Percentiles rank a stretch among this genome's conserved stretches.
Evolutionary conservation across 352 stramenopile genomes (phyloP).

Genomic region (Phytophthora uliginosa): DNA sequence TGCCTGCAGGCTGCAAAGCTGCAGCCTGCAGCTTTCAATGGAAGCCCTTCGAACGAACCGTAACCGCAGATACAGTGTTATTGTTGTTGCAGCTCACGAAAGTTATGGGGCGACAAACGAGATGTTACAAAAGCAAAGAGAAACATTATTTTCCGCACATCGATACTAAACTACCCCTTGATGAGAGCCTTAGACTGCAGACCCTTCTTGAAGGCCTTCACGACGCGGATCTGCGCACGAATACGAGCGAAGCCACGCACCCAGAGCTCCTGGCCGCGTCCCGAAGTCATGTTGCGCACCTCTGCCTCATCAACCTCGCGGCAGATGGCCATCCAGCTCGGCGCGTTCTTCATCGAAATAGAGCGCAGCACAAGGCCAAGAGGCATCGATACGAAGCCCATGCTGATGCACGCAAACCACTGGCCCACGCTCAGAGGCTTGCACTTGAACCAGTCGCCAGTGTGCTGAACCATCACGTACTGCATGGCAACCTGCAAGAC

Average conservation of each 20-base stretch:
- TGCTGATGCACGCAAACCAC: slow-evolving; percentile 69
- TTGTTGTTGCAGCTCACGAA: background rate
- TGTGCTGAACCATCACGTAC: slow-evolving; percentile 96
- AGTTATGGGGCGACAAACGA: background rate
- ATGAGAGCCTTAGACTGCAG: slow-evolving; percentile 52
- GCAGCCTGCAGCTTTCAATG: too few relatives aligned
- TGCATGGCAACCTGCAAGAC: slow-evolving; percentile 92
- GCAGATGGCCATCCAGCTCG: slow-evolving; percentile 67
- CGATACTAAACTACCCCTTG: slow-evolving; percentile 39
- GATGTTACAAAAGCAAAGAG: background rate
- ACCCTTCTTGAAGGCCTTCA: slow-evolving; percentile 75
- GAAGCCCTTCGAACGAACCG: background rate
- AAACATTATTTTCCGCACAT: slow-evolving; percentile 10
- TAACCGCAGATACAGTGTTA: background rate
- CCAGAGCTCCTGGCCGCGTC: slow-evolving; percentile 65
- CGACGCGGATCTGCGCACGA: slow-evolving; percentile 68
- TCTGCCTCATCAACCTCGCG: slow-evolving; percentile 57
- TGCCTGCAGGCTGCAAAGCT: too few relatives aligned
- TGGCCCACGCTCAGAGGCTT: slow-evolving; percentile 50
- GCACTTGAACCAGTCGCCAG: slow-evolving; percentile 79
- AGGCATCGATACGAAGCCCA: slow-evolving; percentile 61
- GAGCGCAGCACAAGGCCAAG: slow-evolving; percentile 62
- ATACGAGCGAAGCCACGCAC: slow-evolving; percentile 61
- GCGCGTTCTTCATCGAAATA: slow-evolving; percentile 68
- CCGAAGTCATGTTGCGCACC: slow-evolving; percentile 41